phyloP scores from a whole-genome alignment of 2,329 filamentous ascomycete species.

The Aspergillus sp. region DNA sequence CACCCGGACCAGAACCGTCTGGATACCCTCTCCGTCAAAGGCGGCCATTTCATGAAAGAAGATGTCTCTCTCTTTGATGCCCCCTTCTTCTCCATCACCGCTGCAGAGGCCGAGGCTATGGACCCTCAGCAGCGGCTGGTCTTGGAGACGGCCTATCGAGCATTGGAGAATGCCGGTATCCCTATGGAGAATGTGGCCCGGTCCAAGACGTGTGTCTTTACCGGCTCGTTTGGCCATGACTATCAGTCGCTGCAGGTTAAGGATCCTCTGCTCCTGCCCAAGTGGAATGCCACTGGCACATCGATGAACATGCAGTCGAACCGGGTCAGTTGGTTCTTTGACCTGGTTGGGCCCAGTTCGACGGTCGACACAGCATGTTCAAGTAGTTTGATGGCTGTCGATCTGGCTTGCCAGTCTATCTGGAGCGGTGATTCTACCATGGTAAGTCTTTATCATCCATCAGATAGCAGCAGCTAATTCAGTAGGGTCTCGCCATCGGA shows the following conservation, averaged over 20 bases:
- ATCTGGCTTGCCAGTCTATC: slow-evolving; percentile 15
- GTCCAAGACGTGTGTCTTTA: slow-evolving; percentile 28
- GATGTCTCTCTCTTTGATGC: slow-evolving; percentile 26
- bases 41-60: slow-evolving; percentile 17
- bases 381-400: slow-evolving; percentile 18
- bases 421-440: slow-evolving; percentile 4
- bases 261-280: slow-evolving; percentile 13
- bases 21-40: slow-evolving; percentile 5
- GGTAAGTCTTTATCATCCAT: slow-evolving; percentile 7
- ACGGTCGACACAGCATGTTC: slow-evolving; percentile 26
- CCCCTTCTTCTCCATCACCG: slow-evolving; percentile 24
- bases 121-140: slow-evolving; percentile 28
- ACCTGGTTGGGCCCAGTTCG: slow-evolving; percentile 24
- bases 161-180: slow-evolving; percentile 22
- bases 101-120: slow-evolving; percentile 21
- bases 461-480: not conserved
- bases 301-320: slow-evolving; percentile 25
- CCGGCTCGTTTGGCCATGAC: slow-evolving; percentile 25
- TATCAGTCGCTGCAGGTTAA: slow-evolving; percentile 18
- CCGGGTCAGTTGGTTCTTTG: slow-evolving; percentile 21
- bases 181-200: slow-evolving; percentile 22
- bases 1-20: slow-evolving; percentile 13
- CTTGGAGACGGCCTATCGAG: slow-evolving; percentile 24
- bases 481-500: slow-evolving; percentile 9
- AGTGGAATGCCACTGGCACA: slow-evolving; percentile 21